A percentile compares a stretch with the other conserved stretches of the same genome.
phyloP scores from a whole-genome alignment of 208 protist genomes.

The Leishmania aethiopica region DNA sequence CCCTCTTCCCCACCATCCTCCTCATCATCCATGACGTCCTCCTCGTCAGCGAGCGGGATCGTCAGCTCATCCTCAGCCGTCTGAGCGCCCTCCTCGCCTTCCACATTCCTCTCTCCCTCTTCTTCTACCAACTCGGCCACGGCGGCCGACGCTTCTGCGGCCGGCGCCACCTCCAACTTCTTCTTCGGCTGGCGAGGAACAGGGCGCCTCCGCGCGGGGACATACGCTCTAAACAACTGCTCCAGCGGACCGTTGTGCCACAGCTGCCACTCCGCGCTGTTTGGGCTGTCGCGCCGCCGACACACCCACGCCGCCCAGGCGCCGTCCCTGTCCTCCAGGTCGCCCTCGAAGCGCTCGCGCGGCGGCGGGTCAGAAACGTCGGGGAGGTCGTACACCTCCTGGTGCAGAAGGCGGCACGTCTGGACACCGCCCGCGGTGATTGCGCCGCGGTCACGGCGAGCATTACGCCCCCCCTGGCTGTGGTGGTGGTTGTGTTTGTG shows the following conservation, averaged over 20 bases:
- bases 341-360: constrained; percentile 38
- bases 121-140: background rate
- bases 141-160: background rate
- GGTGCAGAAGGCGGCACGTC: constrained; percentile 52
- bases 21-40: background rate
- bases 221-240: constrained; percentile 58
- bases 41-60: background rate
- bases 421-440: background rate
- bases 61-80: background rate
- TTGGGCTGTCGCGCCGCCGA: constrained; percentile 62
- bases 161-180: background rate
- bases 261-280: constrained; percentile 85
- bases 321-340: constrained; percentile 43
- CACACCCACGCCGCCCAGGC: constrained; percentile 67
- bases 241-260: constrained; percentile 75
- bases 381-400: constrained; percentile 62
- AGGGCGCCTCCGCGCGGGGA: constrained; percentile 38
- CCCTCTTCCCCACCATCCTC: constrained; percentile 14
- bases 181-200: constrained; percentile 15
- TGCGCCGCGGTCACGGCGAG: background rate
- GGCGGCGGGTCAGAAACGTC: constrained; percentile 37
- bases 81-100: background rate
- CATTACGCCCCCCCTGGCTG: background rate
- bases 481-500: background rate
- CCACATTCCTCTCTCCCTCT: constrained; percentile 7